A percentile compares a stretch with the other conserved stretches of the same genome.
phyloP scores from a whole-genome alignment of 805 yeast genomes.

The Schwanniomyces yamadae region DNA sequence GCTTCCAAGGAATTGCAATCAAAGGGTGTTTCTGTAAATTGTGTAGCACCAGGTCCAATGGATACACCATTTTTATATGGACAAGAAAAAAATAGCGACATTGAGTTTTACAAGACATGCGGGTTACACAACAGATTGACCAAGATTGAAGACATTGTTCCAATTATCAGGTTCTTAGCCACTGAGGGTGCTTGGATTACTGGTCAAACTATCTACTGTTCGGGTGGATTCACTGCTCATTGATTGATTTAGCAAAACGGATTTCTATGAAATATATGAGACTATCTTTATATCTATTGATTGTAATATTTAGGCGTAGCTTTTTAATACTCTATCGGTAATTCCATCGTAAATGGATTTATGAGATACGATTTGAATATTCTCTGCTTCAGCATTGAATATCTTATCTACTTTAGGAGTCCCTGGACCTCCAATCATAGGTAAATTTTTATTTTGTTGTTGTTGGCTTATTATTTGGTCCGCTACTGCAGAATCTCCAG shows the following conservation, averaged over 20 bases:
- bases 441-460: slow-evolving; percentile 38
- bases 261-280: too few species aligned
- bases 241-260: too few species aligned
- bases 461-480: slow-evolving; percentile 46
- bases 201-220: slow-evolving; percentile 65
- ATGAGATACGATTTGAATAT: slow-evolving; percentile 61
- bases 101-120: slow-evolving; percentile 55
- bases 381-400: slow-evolving; percentile 71
- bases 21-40: slow-evolving; percentile 49
- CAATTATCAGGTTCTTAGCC: slow-evolving; percentile 57
- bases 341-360: slow-evolving; percentile 53
- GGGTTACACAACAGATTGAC: slow-evolving; percentile 53
- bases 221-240: slow-evolving; percentile 67
- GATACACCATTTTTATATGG: slow-evolving; percentile 65
- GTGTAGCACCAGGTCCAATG: slow-evolving; percentile 68
- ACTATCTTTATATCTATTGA: too few species aligned
- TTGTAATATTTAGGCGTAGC: neutral
- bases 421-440: slow-evolving; percentile 50
- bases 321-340: slow-evolving; percentile 50
- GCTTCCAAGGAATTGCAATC: slow-evolving; percentile 53
- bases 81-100: slow-evolving; percentile 53
- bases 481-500: slow-evolving; percentile 52
- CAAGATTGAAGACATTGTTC: slow-evolving; percentile 59
- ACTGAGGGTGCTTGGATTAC: slow-evolving; percentile 70
- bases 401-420: slow-evolving; percentile 62